phyloP scores from a whole-genome alignment of 108 stramenopile species.

The Conticribra guillardii region DNA sequence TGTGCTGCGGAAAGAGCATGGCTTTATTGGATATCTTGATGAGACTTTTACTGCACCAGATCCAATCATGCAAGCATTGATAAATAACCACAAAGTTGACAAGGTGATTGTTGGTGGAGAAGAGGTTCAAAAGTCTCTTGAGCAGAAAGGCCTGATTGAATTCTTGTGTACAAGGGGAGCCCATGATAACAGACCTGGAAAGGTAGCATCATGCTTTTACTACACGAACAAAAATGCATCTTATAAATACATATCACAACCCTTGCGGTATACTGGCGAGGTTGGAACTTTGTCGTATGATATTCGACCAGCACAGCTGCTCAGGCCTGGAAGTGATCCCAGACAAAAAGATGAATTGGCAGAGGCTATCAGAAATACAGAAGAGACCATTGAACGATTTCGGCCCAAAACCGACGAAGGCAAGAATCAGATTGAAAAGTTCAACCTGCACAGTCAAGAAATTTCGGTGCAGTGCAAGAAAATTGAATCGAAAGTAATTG shows the following conservation, averaged over 20 bases:
- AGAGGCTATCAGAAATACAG: constrained; percentile 37
- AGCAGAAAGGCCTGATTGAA: constrained; percentile 50
- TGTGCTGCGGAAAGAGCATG: constrained; percentile 65
- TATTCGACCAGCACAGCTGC: constrained; percentile 44
- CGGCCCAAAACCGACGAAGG: constrained; percentile 44
- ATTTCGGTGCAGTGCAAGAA: too few relatives aligned
- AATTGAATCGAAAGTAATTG: too few relatives aligned
- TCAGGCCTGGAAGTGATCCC: constrained; percentile 66
- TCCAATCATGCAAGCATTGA: constrained; percentile 74
- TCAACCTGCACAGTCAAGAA: constrained; percentile 44
- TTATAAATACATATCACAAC: constrained; percentile 53
- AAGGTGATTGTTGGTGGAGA: constrained; percentile 80
- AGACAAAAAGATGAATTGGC: constrained; percentile 51
- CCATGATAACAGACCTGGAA: constrained; percentile 19
- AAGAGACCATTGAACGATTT: constrained; percentile 37
- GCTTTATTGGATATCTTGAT: constrained; percentile 81
- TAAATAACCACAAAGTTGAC: constrained; percentile 60
- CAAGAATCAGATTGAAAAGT: constrained; percentile 28
- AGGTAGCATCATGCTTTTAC: constrained; percentile 35
- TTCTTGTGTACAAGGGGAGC: constrained; percentile 48
- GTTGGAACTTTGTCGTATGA: constrained; percentile 46
- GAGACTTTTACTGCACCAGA: constrained; percentile 73
- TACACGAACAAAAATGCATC: constrained; percentile 23
- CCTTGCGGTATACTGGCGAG: constrained; percentile 54
- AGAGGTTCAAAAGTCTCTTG: constrained; percentile 60